Evolutionary conservation across 352 stramenopile genomes (phyloP).

Genomic region (Globisporangium sylvaticum): DNA sequence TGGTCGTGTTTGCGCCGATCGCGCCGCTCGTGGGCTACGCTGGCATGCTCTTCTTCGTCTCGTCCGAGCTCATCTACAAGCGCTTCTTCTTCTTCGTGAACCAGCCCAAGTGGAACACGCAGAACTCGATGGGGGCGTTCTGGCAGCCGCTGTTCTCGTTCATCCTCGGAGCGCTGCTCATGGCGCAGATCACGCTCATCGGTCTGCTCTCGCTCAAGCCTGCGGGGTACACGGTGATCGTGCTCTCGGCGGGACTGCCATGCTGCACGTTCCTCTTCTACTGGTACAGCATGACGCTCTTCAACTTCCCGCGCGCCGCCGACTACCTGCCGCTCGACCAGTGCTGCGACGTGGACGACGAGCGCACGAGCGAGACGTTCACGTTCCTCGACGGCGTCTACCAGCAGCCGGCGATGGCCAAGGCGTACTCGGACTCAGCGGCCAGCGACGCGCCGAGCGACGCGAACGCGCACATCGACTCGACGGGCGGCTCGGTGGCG

Average conservation of each 20-base stretch:
- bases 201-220: slow-evolving; percentile 65
- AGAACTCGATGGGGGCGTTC: slow-evolving; percentile 59
- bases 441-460: not conserved
- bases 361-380: slow-evolving; percentile 45
- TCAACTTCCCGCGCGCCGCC: slow-evolving; percentile 37
- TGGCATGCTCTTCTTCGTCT: slow-evolving; percentile 58
- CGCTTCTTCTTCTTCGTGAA: slow-evolving; percentile 71
- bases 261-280: slow-evolving; percentile 59
- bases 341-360: slow-evolving; percentile 60
- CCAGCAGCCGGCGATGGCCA: slow-evolving; percentile 59
- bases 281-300: slow-evolving; percentile 57
- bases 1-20: slow-evolving; percentile 69
- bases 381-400: slow-evolving; percentile 69
- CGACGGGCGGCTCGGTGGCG: slow-evolving; percentile 22
- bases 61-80: slow-evolving; percentile 66
- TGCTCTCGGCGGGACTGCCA: slow-evolving; percentile 38
- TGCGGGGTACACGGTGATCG: slow-evolving; percentile 38
- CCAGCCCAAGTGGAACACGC: slow-evolving; percentile 45
- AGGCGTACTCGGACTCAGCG: slow-evolving; percentile 17
- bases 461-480: slow-evolving; percentile 18
- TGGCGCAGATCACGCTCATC: slow-evolving; percentile 62
- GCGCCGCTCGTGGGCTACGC: slow-evolving; percentile 67
- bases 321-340: slow-evolving; percentile 58
- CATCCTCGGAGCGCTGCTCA: slow-evolving; percentile 53
- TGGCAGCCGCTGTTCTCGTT: slow-evolving; percentile 71